Percentiles rank a stretch among this genome's conserved stretches.
Conservation (phyloP, 2,329 filamentous ascomycete genomes). For the Lizonia empirigonia region DNA sequence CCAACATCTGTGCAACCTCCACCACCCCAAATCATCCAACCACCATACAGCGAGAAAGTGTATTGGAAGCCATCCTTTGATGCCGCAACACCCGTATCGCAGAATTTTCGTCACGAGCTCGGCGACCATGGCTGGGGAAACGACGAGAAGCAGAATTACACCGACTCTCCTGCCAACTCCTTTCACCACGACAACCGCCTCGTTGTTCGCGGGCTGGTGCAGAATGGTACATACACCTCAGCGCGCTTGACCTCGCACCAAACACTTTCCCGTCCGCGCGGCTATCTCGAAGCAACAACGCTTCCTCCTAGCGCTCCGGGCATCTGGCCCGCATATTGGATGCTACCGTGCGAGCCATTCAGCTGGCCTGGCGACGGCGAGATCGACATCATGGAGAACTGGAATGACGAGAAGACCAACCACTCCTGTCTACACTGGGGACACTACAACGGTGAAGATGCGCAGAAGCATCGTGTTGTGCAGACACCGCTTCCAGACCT, state of each 20-base stretch:
- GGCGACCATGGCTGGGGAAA: slow-evolving; percentile 68
- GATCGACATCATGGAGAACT: slow-evolving; percentile 66
- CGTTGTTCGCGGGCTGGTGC: slow-evolving; percentile 59
- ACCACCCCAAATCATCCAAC: slow-evolving; percentile 37
- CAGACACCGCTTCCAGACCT: slow-evolving; percentile 59
- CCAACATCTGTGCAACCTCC: slow-evolving; percentile 35
- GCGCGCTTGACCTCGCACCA: slow-evolving; percentile 61
- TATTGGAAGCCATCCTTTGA: slow-evolving; percentile 63
- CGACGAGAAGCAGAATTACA: slow-evolving; percentile 65
- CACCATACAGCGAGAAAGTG: slow-evolving; percentile 33
- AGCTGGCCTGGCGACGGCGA: slow-evolving; percentile 65
- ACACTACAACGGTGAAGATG: slow-evolving; percentile 59
- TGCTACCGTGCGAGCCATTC: slow-evolving; percentile 64
- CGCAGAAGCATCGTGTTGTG: slow-evolving; percentile 62
- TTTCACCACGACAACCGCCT: slow-evolving; percentile 61
- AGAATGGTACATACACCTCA: slow-evolving; percentile 56
- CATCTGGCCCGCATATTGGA: slow-evolving; percentile 68
- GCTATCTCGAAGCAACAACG: slow-evolving; percentile 60
- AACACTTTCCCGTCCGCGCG: slow-evolving; percentile 58
- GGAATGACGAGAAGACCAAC: slow-evolving; percentile 63
- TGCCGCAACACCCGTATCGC: slow-evolving; percentile 53
- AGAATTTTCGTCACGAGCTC: slow-evolving; percentile 61
- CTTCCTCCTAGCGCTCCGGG: slow-evolving; percentile 60
- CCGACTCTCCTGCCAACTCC: slow-evolving; percentile 55
- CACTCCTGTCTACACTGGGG: slow-evolving; percentile 66